Base-by-base conservation (phyloP, 805 yeast genomes). In the Saturnispora bothae region DNA sequence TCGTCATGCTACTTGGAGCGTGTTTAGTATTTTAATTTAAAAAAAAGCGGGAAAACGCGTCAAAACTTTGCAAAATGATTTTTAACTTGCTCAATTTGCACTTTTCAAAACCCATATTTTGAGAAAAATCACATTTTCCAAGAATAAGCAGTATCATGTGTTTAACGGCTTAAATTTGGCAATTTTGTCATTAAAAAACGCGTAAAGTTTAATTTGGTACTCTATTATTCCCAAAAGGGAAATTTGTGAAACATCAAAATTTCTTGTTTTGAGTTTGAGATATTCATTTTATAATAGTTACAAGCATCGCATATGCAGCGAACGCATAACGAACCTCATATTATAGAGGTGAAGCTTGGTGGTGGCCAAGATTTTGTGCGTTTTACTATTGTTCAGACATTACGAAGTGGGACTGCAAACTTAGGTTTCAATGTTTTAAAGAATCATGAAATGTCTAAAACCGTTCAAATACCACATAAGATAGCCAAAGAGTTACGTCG, bases 371-470 rank as follows among this genome's bases (percentile, higher is more conserved):
- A 4, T 12, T 14, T 9, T 14, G 20, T 26, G 14, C 9, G 14
- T 3, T 33, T 33, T 6, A 23, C 19, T 12, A 20, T 33, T 16
- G 28, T 15, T 9, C n/a, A 25, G 14, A 33, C 21, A 6, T 12
- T 33, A 7, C 10, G n/a, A 26, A 25, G 20, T 15, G 21, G 20
- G 12, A 10, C 20, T 8, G 14, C 36, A 3, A 23, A 16, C 10
- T 23, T 33, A 13, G 17, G n/a, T 21, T 33, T 33, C 29, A 33
- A 33, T 25, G 36, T 33, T 16, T 8, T 10, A 4, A 33, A 16
- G 7, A 25, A 33, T 7, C 20, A 33, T 17, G 36, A 33, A 5
- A 4, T 4, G 8, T 36, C 34, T 5, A 23, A 29, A 25, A 23
- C 33, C 19, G 30, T 34, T 10, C 22, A 18, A n/a, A 21, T 37